Evolutionary conservation across 345 rosid genomes (phyloP).

Genomic region (Eucalyptus coolabah): DNA sequence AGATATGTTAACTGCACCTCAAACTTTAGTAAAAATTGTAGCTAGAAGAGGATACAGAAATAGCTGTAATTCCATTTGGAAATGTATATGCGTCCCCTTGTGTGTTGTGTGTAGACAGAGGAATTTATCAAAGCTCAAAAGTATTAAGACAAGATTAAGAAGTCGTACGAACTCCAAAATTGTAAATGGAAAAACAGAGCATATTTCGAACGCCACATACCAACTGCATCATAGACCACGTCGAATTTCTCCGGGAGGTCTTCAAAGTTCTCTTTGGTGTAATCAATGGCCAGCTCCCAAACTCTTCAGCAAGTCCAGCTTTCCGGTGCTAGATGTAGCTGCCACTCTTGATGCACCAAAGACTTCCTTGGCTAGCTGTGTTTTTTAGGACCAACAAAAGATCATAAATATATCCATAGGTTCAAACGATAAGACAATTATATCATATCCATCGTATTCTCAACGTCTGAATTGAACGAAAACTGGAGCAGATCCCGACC

Average conservation of each 20-base stretch:
- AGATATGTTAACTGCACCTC: background rate
- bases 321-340: constrained; percentile 77
- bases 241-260: constrained; percentile 70
- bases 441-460: background rate
- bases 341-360: constrained; percentile 77
- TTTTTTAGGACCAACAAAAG: background rate
- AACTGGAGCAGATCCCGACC: background rate
- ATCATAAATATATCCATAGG: background rate
- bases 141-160: background rate
- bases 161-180: background rate
- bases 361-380: constrained; percentile 65
- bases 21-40: background rate
- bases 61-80: background rate
- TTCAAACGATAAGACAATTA: background rate
- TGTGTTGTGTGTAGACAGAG: background rate
- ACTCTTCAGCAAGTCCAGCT: constrained; percentile 53
- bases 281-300: constrained; percentile 78
- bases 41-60: background rate
- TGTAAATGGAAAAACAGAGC: background rate
- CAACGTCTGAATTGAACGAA: background rate
- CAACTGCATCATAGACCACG: constrained; percentile 77
- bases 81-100: background rate
- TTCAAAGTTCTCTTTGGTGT: constrained; percentile 66
- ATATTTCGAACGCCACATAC: constrained; percentile 4
- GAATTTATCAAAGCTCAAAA: background rate